Conservation (phyloP, 2,329 filamentous ascomycete genomes). For the Venturia aucupariae region DNA sequence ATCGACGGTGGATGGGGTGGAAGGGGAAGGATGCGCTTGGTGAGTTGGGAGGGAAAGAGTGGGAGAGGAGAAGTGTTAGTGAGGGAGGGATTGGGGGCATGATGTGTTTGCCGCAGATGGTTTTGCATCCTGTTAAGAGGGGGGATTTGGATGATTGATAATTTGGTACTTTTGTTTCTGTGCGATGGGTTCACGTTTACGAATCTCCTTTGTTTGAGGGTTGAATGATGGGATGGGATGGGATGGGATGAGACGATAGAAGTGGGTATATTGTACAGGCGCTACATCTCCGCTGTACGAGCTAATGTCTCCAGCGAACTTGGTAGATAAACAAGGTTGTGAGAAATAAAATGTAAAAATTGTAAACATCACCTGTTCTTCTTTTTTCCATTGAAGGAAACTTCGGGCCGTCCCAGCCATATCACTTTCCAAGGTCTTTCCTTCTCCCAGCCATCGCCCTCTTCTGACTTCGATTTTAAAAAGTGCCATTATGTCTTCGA, state of each 20-base stretch:
- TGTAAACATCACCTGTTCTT: background rate
- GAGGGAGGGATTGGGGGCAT: constrained; percentile 65
- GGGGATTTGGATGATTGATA: constrained; percentile 30
- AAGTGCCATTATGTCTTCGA: no score
- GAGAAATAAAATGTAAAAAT: background rate
- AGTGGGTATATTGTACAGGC: background rate
- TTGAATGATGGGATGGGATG: background rate
- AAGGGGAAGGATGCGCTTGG: constrained; percentile 71
- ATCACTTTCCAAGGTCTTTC: no score
- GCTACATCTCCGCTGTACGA: background rate
- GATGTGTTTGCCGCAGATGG: constrained; percentile 86
- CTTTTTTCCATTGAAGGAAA: background rate
- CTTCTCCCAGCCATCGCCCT: no score
- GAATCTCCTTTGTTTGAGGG: background rate
- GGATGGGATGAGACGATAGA: background rate
- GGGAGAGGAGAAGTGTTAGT: constrained; percentile 38
- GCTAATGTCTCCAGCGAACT: background rate
- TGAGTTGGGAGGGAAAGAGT: constrained; percentile 51
- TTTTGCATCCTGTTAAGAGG: constrained; percentile 80
- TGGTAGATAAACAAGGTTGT: background rate
- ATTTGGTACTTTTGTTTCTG: background rate
- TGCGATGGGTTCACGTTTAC: background rate
- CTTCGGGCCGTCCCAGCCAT: background rate
- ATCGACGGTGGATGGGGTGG: constrained; percentile 77
- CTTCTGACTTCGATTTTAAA: no score